Evolutionary conservation across 805 yeast genomes (phyloP), one percentile per base, ranked within the genome.

Genomic region (Ogataea thermomethanolica): DNA sequence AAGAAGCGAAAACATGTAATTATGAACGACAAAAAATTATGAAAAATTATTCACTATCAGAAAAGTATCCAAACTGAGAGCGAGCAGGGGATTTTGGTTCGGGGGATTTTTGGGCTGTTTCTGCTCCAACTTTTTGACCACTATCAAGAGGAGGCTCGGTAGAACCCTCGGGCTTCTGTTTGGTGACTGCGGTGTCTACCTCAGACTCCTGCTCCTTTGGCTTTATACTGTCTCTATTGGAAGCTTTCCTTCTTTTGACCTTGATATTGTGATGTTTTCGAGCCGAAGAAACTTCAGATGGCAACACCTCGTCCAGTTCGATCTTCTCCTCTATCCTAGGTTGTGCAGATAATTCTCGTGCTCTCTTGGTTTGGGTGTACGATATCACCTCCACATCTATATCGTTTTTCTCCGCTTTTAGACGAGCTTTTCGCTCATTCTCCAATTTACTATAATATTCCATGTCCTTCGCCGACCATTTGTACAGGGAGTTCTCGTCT

Each of bases 401-500:
- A 8, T 41, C 33, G n/a, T 27, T 21, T 23, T 35, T 41, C 24
- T 53, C 52, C 9, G 34, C 27, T 21, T 33, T 8, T 13, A 35
- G 25, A 23, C 56, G 59, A 9, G 43, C 47, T 24, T 39, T 46
- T 23, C 35, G 44, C 12, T 57, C 61, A 13, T 52, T 35, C 13
- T 54, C 48, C 11, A 58, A 46, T 33, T 53, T 44, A 3, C 56
- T 56, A 40, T 69, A 72, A 39, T 61, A 71, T 13, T 53, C 47
- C 20, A 67, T 53, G 4, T 73, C 66, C 23, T 59, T 55, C 24
- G 58, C 64, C 41, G 64, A 65, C 35, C 71, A 51, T 42, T 69
- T 70, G 43, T 67, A 69, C 0, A 70, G 57, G 0, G 75, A 67
- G 45, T 71, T 70, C 56, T 47, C 61, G 33, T 43, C 62, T 56